Conservation (phyloP, 257 asterid species). For the Solanum commersonii region DNA sequence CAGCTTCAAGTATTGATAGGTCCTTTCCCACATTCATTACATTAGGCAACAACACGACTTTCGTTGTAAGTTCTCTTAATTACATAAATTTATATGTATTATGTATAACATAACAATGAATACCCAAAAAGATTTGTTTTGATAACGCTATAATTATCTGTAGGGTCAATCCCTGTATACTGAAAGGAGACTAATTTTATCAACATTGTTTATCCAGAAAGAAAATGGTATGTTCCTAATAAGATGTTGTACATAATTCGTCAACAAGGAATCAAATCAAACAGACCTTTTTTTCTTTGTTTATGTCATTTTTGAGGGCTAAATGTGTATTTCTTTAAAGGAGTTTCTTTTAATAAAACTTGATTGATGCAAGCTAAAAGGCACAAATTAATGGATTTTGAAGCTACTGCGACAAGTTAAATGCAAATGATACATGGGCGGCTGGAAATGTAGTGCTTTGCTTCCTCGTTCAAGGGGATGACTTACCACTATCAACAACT, state of each 20-base stretch:
- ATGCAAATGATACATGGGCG: constrained; percentile 15
- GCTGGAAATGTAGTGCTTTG: constrained; percentile 30
- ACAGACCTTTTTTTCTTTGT: not conserved
- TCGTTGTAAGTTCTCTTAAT: constrained; percentile 1
- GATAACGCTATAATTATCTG: not conserved
- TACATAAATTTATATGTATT: not conserved
- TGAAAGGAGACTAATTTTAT: constrained; percentile 11
- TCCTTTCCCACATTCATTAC: constrained; percentile 15
- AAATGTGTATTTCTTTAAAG: too few relatives aligned
- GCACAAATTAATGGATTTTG: not conserved
- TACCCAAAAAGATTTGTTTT: not conserved
- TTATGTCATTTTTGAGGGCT: not conserved
- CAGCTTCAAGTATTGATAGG: constrained; percentile 23
- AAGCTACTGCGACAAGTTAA: constrained; percentile 18
- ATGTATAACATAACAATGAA: not conserved
- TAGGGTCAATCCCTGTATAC: constrained; percentile 24
- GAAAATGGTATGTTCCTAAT: not conserved
- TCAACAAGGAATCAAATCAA: not conserved
- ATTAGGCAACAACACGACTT: constrained; percentile 13
- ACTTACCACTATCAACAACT: not conserved
- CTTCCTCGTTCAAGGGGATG: not conserved
- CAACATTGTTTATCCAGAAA: not conserved
- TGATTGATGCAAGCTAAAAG: not conserved
- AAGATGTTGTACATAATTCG: not conserved
- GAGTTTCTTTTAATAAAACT: not conserved